phyloP scores from a whole-genome alignment of 305 asterid genomes.

The Stenogyne calaminthoides region DNA sequence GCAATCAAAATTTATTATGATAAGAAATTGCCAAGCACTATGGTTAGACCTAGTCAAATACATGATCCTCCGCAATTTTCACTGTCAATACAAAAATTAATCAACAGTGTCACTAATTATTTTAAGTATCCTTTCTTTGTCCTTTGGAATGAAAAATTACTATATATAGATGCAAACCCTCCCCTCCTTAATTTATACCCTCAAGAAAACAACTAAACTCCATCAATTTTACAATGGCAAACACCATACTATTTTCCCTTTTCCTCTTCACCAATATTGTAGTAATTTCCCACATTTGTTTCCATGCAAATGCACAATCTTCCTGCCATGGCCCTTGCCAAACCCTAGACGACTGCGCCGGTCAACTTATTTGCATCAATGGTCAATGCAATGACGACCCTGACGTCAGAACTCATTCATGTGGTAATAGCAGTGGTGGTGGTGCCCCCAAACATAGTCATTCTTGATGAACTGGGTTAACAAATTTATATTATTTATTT shows the following conservation, averaged over 20 bases:
- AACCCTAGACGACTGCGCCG: constrained; percentile 39
- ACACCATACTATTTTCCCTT: background rate
- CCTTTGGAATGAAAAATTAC: too few species aligned
- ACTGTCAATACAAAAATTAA: too few species aligned
- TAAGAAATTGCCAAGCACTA: too few species aligned
- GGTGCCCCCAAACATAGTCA: too few species aligned
- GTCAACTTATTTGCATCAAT: constrained; percentile 42
- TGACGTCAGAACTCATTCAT: constrained; percentile 30
- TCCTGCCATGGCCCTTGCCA: constrained; percentile 42
- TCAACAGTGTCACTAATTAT: too few species aligned
- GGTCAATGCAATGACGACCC: constrained; percentile 52
- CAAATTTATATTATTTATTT: too few species aligned
- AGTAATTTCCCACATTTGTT: background rate
- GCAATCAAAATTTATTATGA: too few species aligned
- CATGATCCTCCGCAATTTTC: too few species aligned
- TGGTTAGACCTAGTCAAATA: too few species aligned
- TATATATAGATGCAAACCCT: constrained; percentile 14
- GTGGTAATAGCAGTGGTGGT: too few species aligned
- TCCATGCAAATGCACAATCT: constrained; percentile 16
- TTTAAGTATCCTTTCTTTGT: too few species aligned
- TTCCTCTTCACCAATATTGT: background rate
- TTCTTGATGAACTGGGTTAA: too few species aligned
- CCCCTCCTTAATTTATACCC: background rate
- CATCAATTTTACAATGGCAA: background rate
- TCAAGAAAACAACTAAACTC: background rate